Evolutionary conservation across 345 rosid genomes (phyloP), one percentile per base, ranked within the genome.

Genomic region (Eucalyptus pauciflora): DNA sequence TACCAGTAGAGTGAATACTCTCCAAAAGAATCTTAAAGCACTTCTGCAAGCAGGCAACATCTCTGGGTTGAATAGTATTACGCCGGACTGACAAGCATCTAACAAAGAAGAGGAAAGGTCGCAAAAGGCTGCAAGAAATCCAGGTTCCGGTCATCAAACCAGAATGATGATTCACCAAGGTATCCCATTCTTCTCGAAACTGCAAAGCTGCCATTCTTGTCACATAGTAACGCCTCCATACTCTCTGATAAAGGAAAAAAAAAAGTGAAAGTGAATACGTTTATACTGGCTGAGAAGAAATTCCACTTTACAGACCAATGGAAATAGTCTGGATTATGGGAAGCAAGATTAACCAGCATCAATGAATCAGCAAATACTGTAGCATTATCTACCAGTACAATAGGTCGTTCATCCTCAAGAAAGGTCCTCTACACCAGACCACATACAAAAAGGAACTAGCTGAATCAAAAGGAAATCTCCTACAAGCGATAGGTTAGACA

Each of bases 21-120:
- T 95, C 96, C 94, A 97, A 86, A 50, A 97, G 90, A 93, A 96
- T 89, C 90, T 91, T 95, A 83, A 96, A 95, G 95, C 98, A 96
- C 27, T 76, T 94, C 87, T 91, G 94, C 90, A 93, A 94, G 91
- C 96, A 96, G 41, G 89, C 90, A 54, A 90, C 56, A 88, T 95
- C 98, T 91, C 94, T 90, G 88, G 91, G n/a, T 56, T 56, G 88
- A 81, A 94, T 94, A 91, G 90, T 93, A 87, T 88, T 90, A 87
- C 58, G 92, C 48, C 91, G 93, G 87, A 87, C 86, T 41, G 95
- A 96, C 87, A 96, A 92, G 89, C 94, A 79, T 51, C 88, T 76
- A 87, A 92, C 89, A 87, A 95, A 96, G 93, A 96, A 95, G 90
- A 95, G 93, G 89, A 96, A 97, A 71, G 97, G 97, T 89, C 96